Base-by-base conservation (phyloP, 768 basidiomycete genomes). In the Phylloporus sp. region DNA sequence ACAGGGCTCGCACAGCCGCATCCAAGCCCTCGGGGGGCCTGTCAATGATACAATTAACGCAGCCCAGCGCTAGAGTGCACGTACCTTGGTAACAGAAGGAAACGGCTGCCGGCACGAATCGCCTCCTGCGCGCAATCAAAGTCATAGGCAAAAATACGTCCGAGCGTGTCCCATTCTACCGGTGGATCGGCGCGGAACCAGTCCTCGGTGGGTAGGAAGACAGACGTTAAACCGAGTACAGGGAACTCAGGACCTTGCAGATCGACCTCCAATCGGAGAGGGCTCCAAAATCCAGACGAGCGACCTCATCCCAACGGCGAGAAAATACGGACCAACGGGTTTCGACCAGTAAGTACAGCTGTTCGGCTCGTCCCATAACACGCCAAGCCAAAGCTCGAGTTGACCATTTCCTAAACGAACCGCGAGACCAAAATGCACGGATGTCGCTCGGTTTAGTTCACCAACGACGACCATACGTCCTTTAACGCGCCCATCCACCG, bases 401-500 rank as follows among this genome's bases (percentile, higher is more conserved):
- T 59, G 65, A 67, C 67, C 67, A 72, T 71, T 72, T 72, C 74
- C 76, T 71, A 71, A 70, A 67, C 70, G 70, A 72, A 69, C 61
- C 71, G 70, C 69, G 69, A 72, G 60, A 63, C 60, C 63, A 65
- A 50, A 63, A 68, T 51, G 64, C 62, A 66, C 53, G 51, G 41
- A 50, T 44, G 55, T 44, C 55, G 59, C 54, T 53, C 53, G 54
- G 52, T 57, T 62, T 47, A 65, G 62, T 50, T 63, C 65, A 66
- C 55, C 59, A 69, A 63, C 63, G 61, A 59, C 54, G 64, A 56
- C 55, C 64, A 65, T 38, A 54, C 60, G 63, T 63, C 69, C 67
- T 73, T 84, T 71, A 84, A 75, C 84, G 84, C 62, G 77, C 69
- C 84, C 82, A 86, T 69, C 79, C 76, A 66, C 76, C 82, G 72